These are phyloP conservation scores for Boletus bicolor DNA, from an alignment of 768 basidiomycete species.

Conservation along the genomic window DNA sequence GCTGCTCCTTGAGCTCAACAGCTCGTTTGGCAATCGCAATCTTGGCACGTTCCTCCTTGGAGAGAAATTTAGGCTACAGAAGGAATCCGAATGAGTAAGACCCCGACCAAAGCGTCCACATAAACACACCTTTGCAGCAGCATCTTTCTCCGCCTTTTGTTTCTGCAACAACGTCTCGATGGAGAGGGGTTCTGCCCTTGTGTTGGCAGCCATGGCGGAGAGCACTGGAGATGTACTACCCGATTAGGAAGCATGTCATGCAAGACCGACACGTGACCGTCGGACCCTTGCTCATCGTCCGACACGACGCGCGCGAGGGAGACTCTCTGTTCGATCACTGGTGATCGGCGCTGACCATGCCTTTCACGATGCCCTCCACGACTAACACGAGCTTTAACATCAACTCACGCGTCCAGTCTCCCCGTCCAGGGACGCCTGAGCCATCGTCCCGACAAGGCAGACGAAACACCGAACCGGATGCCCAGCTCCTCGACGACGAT, in stretches of 20 bases:
- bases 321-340: constrained; percentile 12
- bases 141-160: constrained; percentile 87
- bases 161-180: constrained; percentile 84
- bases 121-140: constrained; percentile 74
- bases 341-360: constrained; percentile 19
- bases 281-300: constrained; percentile 15
- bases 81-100: not conserved
- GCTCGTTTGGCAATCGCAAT: constrained; percentile 85
- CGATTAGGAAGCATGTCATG: constrained; percentile 10
- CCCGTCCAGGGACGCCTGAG: constrained; percentile 60
- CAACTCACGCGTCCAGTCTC: constrained; percentile 38
- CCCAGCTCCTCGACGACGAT: constrained; percentile 66
- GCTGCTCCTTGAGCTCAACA: constrained; percentile 75
- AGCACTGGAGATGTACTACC: not conserved
- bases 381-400: not conserved
- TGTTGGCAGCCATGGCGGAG: constrained; percentile 38
- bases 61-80: constrained; percentile 85
- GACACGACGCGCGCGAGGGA: constrained; percentile 22
- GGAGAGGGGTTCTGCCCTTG: constrained; percentile 69
- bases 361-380: constrained; percentile 13
- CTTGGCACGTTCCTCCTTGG: constrained; percentile 87
- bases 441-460: constrained; percentile 58
- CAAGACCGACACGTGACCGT: constrained; percentile 18
- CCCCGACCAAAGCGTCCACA: not conserved
- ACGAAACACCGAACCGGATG: constrained; percentile 47